Evolutionary conservation across 1,139 yeast genomes (phyloP).

Genomic region (Candida sp.): DNA sequence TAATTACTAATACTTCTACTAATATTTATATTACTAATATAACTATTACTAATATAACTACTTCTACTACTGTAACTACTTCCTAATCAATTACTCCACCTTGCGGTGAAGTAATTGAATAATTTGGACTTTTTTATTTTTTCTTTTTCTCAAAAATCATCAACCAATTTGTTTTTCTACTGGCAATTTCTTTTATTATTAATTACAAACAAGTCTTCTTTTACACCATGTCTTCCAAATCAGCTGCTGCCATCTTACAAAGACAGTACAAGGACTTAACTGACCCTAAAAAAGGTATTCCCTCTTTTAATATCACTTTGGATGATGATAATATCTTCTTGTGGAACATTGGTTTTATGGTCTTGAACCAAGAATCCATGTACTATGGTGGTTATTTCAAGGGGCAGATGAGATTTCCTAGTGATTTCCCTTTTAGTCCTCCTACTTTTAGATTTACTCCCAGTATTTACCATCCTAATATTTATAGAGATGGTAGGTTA

Average conservation of each 20-base stretch:
- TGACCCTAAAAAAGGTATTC: slow-evolving; percentile 89
- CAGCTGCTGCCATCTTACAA: slow-evolving; percentile 78
- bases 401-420: slow-evolving; percentile 92
- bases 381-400: slow-evolving; percentile 96
- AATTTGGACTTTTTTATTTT: too few species aligned
- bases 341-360: slow-evolving; percentile 95
- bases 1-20: too few species aligned
- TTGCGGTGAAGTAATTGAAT: too few species aligned
- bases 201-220: neutral
- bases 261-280: slow-evolving; percentile 94
- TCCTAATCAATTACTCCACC: too few species aligned
- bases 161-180: too few species aligned
- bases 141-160: too few species aligned
- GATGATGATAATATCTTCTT: slow-evolving; percentile 89
- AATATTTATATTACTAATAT: too few species aligned
- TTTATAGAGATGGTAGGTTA: slow-evolving; percentile 87
- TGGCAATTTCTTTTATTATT: neutral
- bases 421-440: slow-evolving; percentile 87
- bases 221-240: slow-evolving; percentile 40
- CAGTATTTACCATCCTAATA: slow-evolving; percentile 92
- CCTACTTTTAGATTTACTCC: slow-evolving; percentile 95
- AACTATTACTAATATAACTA: too few species aligned
- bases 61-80: too few species aligned
- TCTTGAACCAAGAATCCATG: slow-evolving; percentile 81
- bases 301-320: slow-evolving; percentile 83